Evolutionary conservation across 2,329 filamentous ascomycete genomes (phyloP).

Genomic region (Fonsecaea nubica): DNA sequence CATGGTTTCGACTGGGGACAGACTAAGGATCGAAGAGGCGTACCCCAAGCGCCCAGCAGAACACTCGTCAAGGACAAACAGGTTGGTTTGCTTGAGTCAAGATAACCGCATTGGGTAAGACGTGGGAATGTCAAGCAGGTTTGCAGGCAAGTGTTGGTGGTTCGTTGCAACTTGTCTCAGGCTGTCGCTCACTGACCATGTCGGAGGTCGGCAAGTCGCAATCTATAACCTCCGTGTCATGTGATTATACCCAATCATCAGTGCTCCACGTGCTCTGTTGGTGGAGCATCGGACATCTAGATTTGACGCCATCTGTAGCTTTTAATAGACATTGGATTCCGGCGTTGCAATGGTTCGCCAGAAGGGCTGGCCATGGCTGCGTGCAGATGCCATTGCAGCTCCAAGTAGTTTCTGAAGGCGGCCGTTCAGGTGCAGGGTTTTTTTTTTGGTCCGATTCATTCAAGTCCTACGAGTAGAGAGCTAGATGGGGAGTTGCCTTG

Average conservation of each 20-base stretch:
- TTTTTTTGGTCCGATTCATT: background rate
- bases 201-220: conserved; percentile 31
- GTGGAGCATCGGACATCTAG: conserved; percentile 21
- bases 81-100: background rate
- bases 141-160: conserved; percentile 9
- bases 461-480: background rate
- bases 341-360: conserved; percentile 7
- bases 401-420: background rate
- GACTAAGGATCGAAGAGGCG: background rate
- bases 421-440: background rate
- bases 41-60: background rate
- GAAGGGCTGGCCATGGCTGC: background rate
- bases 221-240: conserved; percentile 28
- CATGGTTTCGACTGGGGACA: conserved; percentile 1
- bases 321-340: conserved; percentile 24
- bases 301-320: conserved; percentile 22
- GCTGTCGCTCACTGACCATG: conserved; percentile 2
- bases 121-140: background rate
- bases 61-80: background rate
- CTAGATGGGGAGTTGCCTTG: background rate
- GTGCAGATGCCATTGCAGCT: conserved; percentile 8
- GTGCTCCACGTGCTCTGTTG: conserved; percentile 12
- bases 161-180: conserved; percentile 19
- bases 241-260: conserved; percentile 27
- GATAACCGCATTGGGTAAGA: conserved; percentile 16